Percentiles rank a stretch among this genome's conserved stretches.
phyloP scores from a whole-genome alignment of 441 rosid genomes.

The Erysimum cheiri region DNA sequence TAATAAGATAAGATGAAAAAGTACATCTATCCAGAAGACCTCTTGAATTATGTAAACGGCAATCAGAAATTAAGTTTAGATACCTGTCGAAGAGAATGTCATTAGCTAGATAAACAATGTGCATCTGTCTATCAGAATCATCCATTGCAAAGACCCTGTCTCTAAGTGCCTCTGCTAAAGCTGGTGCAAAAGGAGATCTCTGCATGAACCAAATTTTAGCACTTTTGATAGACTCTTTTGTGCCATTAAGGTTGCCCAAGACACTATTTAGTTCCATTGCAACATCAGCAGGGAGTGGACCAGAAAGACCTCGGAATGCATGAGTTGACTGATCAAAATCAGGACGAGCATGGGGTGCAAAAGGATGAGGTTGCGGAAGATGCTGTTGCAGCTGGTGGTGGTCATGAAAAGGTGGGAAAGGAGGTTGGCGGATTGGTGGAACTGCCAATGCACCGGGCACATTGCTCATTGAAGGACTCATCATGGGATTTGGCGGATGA shows the following conservation, averaged over 20 bases:
- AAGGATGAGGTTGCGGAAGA: slow-evolving; percentile 66
- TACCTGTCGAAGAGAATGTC: slow-evolving; percentile 99
- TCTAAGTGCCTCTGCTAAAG: slow-evolving; percentile 86
- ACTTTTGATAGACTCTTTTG: slow-evolving; percentile 98
- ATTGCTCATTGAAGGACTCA: slow-evolving; percentile 57
- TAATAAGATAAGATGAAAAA: not conserved
- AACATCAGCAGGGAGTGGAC: slow-evolving; percentile 90
- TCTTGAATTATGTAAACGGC: not conserved
- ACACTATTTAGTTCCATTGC: slow-evolving; percentile 75
- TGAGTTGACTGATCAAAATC: slow-evolving; percentile 78
- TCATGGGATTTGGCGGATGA: slow-evolving; percentile 72
- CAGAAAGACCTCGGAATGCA: slow-evolving; percentile 75
- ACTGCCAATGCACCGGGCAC: slow-evolving; percentile 57
- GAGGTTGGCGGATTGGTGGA: slow-evolving; percentile 77
- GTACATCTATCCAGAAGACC: not conserved
- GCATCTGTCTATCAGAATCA: slow-evolving; percentile 95
- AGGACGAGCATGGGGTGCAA: slow-evolving; percentile 59
- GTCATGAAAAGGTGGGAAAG: slow-evolving; percentile 82
- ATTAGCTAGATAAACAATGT: slow-evolving; percentile 87
- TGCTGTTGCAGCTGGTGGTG: slow-evolving; percentile 72
- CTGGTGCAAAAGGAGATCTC: slow-evolving; percentile 92
- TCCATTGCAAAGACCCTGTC: slow-evolving; percentile 81
- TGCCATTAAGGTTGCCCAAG: slow-evolving; percentile 81
- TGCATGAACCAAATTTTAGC: slow-evolving; percentile 99
- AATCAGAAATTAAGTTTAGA: slow-evolving; percentile 9